Base-by-base conservation (phyloP, 1,139 yeast genomes). In the Pichia sp. region DNA sequence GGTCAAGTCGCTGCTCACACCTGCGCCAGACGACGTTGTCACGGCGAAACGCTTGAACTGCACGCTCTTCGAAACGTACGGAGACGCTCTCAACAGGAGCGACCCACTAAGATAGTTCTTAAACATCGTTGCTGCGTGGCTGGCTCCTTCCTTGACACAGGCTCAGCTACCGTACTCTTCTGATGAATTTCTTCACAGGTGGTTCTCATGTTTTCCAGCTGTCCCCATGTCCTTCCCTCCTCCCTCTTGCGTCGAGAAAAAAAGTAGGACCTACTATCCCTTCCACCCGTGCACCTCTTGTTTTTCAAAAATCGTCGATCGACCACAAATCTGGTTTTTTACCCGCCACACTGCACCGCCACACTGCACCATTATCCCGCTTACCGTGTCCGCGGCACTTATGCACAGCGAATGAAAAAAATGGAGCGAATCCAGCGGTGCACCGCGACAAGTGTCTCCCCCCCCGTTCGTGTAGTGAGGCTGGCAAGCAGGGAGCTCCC, bases 1-100 rank as follows among this genome's bases (percentile, higher is more conserved):
- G 6, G 95, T 88, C 55, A 79, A 64, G 55, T 75, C 80, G 0
- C 52, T 52, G 11, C 15, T 43, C 7, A 32, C 30, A n/a, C 32
- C 23, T 41, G 45, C 5, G 31, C 47, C 13, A 30, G 55, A 34
- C 50, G 15, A 8, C 13, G 42, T n/a, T 8, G 63, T 55, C 5
- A 59, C 52, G 6, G 64, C 63, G 31, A 55, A 47, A 44, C 64
- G 59, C 8, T 7, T 26, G 31, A 44, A 45, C 29, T 30, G 45
- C 15, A 29, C 31, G 11, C 10, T 44, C 8, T 10, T 15, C 23
- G 34, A 15, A 8, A 23, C 15, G 13, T 4, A 31, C 10, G 48
- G 23, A 8, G 47, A 43, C 26, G 44, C 32, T 19, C 47, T 42
- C 51, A 45, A 49, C 10, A 31, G 26, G 13, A 49, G 45, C 5